phyloP scores from a whole-genome alignment of 1,284 basidiomycete species.

The Ganoderma multipileum region DNA sequence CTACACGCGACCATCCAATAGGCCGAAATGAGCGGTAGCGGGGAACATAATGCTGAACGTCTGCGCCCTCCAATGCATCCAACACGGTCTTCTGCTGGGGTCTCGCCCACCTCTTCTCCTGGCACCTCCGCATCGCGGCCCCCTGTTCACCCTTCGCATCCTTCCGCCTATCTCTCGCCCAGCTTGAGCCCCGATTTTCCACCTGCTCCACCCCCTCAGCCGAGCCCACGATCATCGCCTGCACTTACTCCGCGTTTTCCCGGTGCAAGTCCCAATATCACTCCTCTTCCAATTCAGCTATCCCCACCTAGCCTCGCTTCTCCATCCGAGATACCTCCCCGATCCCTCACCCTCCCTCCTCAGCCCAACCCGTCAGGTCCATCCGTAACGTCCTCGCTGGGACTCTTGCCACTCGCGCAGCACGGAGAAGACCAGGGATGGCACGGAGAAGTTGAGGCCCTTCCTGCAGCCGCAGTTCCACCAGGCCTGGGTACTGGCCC shows the following conservation, averaged over 20 bases:
- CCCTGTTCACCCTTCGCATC: not conserved
- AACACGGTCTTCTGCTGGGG: not conserved
- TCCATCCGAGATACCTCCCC: not conserved
- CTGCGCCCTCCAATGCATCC: constrained; percentile 4
- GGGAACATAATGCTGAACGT: not conserved
- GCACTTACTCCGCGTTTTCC: not conserved
- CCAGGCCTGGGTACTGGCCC: not conserved
- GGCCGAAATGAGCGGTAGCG: not conserved
- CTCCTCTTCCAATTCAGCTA: not conserved
- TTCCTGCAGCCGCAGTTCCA: not conserved
- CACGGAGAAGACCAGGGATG: not conserved
- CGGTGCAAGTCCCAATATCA: too few relatives aligned
- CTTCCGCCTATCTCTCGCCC: not conserved
- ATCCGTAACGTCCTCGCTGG: not conserved
- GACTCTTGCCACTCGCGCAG: not conserved
- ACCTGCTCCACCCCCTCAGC: not conserved
- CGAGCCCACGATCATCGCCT: not conserved
- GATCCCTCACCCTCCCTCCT: not conserved
- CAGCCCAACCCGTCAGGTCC: not conserved
- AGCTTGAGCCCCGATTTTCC: not conserved
- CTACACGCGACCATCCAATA: not conserved
- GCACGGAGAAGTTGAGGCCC: constrained; percentile 6
- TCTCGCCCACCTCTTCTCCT: not conserved
- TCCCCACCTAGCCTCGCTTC: not conserved
- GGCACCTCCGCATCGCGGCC: not conserved